Evolutionary conservation across 352 stramenopile species (phyloP), one percentile per base, ranked within the genome.

Genomic region (Pythium periplocum): DNA sequence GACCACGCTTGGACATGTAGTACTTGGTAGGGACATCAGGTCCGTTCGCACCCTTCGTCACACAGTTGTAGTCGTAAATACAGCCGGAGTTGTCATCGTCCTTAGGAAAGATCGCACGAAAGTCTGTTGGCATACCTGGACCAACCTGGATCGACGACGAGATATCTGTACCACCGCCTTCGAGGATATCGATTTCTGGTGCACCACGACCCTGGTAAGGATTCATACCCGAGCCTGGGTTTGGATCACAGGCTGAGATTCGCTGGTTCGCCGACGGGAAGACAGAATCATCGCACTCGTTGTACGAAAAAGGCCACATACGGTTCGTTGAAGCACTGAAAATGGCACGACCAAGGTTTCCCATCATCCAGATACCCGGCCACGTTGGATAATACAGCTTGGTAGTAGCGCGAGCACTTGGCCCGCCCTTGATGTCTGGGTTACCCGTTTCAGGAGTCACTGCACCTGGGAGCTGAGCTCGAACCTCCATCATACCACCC

Each of bases 251-350:
- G 0, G 86, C 95, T 34, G 70, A 95, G 55, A 92, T 92, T 2
- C 77, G 73, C 48, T 92, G 82, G 56, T 87, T 87, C 43, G 60
- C 61, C n/a, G 69, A 64, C n/a, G 70, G 71, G 53, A 89, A 89
- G 9, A 78, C 59, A 0, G 60, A 65, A 0, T 71, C 58, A 62
- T 98, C 85, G 60, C 96, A 98, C 44, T 78, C 74, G 59, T 98
- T 75, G 65, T 97, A 98, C 44, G 83, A 96, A 77, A 93, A 99
- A 2, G 96, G 96, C 96, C 96, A 99, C 60, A 98, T 92, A 52
- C 93, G 88, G 47, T 90, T 90, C 26, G 91, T 98, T 0, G 83
- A 96, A 0, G 75, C 84, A 51, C 91, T 94, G 67, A 98, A 99
- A n/a, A 97, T 97, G 7, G 94, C 91, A 39, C 96, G 69, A n/a